Evolutionary conservation across 176 grass and related monocot species (phyloP), one percentile per base, ranked within the genome.

Genomic region (Oryza meridionalis): DNA sequence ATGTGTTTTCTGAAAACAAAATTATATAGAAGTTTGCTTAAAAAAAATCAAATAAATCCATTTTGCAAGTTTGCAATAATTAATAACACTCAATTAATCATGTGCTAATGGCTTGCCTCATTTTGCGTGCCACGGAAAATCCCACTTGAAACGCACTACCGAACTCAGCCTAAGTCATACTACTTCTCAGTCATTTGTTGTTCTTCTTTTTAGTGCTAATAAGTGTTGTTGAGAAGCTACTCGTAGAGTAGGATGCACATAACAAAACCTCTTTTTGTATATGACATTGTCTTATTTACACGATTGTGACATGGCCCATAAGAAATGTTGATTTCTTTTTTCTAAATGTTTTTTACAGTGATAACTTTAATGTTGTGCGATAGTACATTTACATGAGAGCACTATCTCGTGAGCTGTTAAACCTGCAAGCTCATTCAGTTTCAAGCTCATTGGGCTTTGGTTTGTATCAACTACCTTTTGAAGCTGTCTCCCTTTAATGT

Each of bases 141-240:
- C 38, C 38, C 38, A 40, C 38, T 40, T 40, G 38, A 40, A 40
- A 40, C 4, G 38, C 38, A 5, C 38, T 40, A 40, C 38, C 7
- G 38, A 40, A 40, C 38, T 40, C 38, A 40, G 38, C 38, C 38
- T 40, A 40, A 40, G 38, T 40, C 38, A 40, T 40, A 40, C 38
- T 40, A 65, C 4, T 47, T 33, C 16, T 67, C 42, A 33, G 45
- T 47, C 42, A 33, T 79, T 47, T 67, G 24, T 67, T 78, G 44
- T 79, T 27, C 77, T 79, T 67, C 27, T 59, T 65, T 29, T 9
- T 78, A 40, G 12, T 65, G 15, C 76, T 78, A 45, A 27, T 44
- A 3, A 11, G 55, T 38, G 49, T 37, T 76, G 50, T 11, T 25
- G 27, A 33, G 26, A 76, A 58, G 26, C 13, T 35, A 61, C 55